Percentiles rank a stretch among this genome's conserved stretches.
These are phyloP conservation scores for Osmanthus fragrans DNA, from an alignment of 257 asterid genomes.

Conservation along the genomic window DNA sequence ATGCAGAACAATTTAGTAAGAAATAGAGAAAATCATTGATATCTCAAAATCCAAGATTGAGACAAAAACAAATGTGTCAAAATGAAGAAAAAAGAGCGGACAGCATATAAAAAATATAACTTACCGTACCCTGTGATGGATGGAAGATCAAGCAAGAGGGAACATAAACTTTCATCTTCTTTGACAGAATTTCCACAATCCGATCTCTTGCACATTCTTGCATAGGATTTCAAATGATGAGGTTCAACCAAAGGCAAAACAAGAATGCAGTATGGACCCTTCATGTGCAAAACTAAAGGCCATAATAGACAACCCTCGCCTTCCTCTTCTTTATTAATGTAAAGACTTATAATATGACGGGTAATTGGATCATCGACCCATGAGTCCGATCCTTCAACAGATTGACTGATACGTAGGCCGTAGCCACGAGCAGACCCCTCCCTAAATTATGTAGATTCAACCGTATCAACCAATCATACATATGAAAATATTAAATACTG, in stretches of 20 bases:
- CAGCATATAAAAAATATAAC: slow-evolving; percentile 35
- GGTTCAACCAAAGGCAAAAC: slow-evolving; percentile 85
- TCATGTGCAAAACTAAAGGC: slow-evolving; percentile 80
- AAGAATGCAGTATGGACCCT: slow-evolving; percentile 71
- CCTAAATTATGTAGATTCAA: slow-evolving; percentile 40
- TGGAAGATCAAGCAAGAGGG: slow-evolving; percentile 80
- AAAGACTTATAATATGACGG: slow-evolving; percentile 71
- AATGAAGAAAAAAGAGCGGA: not conserved
- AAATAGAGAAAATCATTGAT: not conserved
- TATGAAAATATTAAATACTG: slow-evolving; percentile 21
- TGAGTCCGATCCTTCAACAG: slow-evolving; percentile 88
- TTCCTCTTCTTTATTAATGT: slow-evolving; percentile 53
- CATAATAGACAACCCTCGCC: slow-evolving; percentile 58
- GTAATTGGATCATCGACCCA: slow-evolving; percentile 98
- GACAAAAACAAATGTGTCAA: not conserved
- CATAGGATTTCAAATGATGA: slow-evolving; percentile 67
- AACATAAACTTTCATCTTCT: slow-evolving; percentile 68
- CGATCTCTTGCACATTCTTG: slow-evolving; percentile 62
- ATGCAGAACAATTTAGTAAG: slow-evolving; percentile 17
- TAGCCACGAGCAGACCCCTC: slow-evolving; percentile 92
- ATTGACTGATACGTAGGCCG: slow-evolving; percentile 70
- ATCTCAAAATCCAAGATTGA: slow-evolving; percentile 15
- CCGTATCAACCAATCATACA: slow-evolving; percentile 16
- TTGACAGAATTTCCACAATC: slow-evolving; percentile 84
- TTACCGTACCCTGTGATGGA: slow-evolving; percentile 99